Percentiles rank a stretch among this genome's conserved stretches.
Conservation (phyloP, 108 stramenopile genomes). For the Thalassiosira profunda region DNA sequence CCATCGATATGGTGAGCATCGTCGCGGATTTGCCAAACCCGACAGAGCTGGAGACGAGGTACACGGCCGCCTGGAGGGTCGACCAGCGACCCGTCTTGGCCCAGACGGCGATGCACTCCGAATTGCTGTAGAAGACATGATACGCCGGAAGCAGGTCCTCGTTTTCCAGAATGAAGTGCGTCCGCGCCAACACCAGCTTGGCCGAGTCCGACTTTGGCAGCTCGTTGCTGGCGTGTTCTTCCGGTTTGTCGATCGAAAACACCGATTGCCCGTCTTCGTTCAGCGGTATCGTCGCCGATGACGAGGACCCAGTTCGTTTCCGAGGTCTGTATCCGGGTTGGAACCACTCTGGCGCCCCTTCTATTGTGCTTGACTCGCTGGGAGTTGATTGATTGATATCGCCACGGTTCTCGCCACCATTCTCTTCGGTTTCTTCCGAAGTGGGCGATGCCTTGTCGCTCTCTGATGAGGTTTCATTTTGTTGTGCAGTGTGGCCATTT, state of each 20-base stretch:
- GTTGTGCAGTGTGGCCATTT: too few relatives aligned
- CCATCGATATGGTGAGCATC: constrained; percentile 44
- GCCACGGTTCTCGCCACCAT: background rate
- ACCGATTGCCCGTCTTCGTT: constrained; percentile 43
- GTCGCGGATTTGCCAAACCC: constrained; percentile 50
- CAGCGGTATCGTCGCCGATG: constrained; percentile 6
- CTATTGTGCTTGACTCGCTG: too few relatives aligned
- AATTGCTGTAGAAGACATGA: constrained; percentile 53
- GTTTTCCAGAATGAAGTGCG: constrained; percentile 53
- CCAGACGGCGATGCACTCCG: constrained; percentile 58
- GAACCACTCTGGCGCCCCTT: constrained; percentile 50
- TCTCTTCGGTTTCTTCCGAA: constrained; percentile 1
- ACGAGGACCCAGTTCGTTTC: constrained; percentile 20
- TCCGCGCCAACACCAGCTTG: constrained; percentile 46
- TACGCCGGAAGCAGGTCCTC: constrained; percentile 53
- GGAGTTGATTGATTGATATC: too few relatives aligned
- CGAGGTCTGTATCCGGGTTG: constrained; percentile 13
- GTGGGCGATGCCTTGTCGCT: background rate
- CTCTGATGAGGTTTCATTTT: too few relatives aligned
- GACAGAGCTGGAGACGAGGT: constrained; percentile 39
- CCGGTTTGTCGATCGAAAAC: constrained; percentile 38
- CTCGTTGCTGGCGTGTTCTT: constrained; percentile 13
- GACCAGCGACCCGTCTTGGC: constrained; percentile 57
- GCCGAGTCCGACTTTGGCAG: constrained; percentile 53
- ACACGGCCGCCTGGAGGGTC: constrained; percentile 55